A percentile compares a stretch with the other conserved stretches of the same genome.
These are phyloP conservation scores for Mycothermus thermophilus DNA, from an alignment of 495 filamentous ascomycete species.

Conservation along the genomic window DNA sequence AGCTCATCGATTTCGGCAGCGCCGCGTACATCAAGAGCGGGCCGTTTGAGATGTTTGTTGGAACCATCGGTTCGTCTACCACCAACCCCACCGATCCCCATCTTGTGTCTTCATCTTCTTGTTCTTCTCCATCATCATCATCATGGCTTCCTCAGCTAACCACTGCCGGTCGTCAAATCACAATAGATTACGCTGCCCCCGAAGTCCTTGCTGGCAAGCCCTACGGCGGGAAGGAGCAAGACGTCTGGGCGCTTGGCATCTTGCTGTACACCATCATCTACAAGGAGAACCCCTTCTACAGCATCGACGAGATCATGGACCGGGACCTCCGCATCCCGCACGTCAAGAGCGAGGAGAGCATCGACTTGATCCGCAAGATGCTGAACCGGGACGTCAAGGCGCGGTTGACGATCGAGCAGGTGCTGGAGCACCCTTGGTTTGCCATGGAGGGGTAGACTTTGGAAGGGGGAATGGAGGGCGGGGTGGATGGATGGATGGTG, in stretches of 20 bases:
- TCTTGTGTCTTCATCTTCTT: too few species aligned
- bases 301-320: constrained; percentile 97
- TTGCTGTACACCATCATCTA: constrained; percentile 96
- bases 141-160: neutral
- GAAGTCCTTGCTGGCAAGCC: constrained; percentile 90
- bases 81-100: too few species aligned
- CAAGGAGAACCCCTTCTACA: constrained; percentile 99
- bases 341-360: constrained; percentile 78
- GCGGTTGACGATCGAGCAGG: constrained; percentile 67
- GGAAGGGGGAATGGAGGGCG: neutral
- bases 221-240: constrained; percentile 92
- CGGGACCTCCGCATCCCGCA: constrained; percentile 87
- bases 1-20: constrained; percentile 95
- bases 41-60: constrained; percentile 97
- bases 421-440: constrained; percentile 76
- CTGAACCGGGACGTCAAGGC: constrained; percentile 76
- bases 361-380: constrained; percentile 81
- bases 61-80: constrained; percentile 76
- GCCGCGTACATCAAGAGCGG: constrained; percentile 97
- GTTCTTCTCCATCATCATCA: neutral
- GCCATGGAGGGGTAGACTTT: neutral
- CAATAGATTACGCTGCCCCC: constrained; percentile 84
- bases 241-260: constrained; percentile 97
- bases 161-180: neutral
- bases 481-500: neutral